Conservation (phyloP, 345 rosid species). For the Citropsis articulata region DNA sequence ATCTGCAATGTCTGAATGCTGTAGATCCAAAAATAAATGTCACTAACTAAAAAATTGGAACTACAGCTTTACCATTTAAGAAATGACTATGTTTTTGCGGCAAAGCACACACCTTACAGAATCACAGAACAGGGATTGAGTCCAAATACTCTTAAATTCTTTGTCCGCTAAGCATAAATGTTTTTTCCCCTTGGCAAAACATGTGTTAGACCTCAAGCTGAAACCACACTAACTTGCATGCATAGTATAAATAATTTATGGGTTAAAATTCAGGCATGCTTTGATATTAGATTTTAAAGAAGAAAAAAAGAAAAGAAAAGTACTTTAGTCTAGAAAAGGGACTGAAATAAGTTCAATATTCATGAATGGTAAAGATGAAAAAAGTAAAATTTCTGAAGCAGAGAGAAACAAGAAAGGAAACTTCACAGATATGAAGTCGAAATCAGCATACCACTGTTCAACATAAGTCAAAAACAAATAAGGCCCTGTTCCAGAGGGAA, state of each 20-base stretch:
- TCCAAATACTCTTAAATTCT: not conserved
- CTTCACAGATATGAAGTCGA: conserved; percentile 12
- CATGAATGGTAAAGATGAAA: not conserved
- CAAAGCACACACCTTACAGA: no score
- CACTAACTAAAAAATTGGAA: not conserved
- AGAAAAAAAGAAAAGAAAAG: not conserved
- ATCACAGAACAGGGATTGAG: not conserved
- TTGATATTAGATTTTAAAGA: not conserved
- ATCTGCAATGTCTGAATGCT: not conserved
- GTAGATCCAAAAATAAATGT: not conserved
- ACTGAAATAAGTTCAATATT: conserved; percentile 9
- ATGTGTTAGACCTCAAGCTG: not conserved
- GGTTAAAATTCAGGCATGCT: not conserved
- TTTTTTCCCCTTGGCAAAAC: not conserved
- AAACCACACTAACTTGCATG: not conserved
- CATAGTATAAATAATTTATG: not conserved
- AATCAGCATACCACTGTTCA: conserved; percentile 55
- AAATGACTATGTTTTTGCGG: not conserved
- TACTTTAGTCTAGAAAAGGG: not conserved
- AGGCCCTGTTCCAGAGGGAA: conserved; percentile 75
- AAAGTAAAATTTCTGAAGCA: not conserved
- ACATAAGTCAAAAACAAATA: conserved; percentile 70
- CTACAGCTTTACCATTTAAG: not conserved
- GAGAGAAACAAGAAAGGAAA: not conserved
- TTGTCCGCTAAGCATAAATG: not conserved